These are phyloP conservation scores for Lentinula novae-zelandiae DNA, from an alignment of 1,284 basidiomycete genomes.

Conservation along the genomic window DNA sequence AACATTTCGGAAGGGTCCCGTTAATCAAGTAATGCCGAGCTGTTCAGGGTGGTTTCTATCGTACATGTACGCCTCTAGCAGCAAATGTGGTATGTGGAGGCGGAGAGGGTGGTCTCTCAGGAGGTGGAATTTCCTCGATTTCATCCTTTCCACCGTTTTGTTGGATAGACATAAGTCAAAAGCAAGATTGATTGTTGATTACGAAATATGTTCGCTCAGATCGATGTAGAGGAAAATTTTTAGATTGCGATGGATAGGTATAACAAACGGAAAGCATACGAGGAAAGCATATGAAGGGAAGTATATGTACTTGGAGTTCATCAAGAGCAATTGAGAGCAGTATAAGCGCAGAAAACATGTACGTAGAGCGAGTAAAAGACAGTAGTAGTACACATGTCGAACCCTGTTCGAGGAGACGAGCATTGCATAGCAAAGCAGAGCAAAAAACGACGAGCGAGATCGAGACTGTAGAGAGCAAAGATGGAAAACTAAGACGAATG, in stretches of 20 bases:
- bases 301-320: constrained; percentile 16
- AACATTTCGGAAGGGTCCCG: constrained; percentile 8
- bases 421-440: constrained; percentile 12
- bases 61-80: constrained; percentile 68
- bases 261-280: constrained; percentile 4
- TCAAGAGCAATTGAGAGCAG: constrained; percentile 10
- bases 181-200: background rate
- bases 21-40: constrained; percentile 9
- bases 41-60: constrained; percentile 26
- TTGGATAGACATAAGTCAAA: constrained; percentile 1
- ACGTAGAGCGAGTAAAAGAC: constrained; percentile 6
- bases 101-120: constrained; percentile 70
- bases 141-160: constrained; percentile 35
- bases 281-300: constrained; percentile 11
- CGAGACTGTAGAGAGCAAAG: constrained; percentile 7
- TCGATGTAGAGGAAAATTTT: background rate
- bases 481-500: constrained; percentile 8
- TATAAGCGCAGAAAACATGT: background rate
- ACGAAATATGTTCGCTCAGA: background rate
- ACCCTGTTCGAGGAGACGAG: background rate
- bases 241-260: background rate
- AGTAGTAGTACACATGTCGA: background rate
- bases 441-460: constrained; percentile 11
- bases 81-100: constrained; percentile 67
- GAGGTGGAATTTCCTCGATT: constrained; percentile 54